Percentiles rank a stretch among this genome's conserved stretches.
These are phyloP conservation scores for Aspergillus awamori DNA, from an alignment of 2,329 filamentous ascomycete species.

Conservation along the genomic window DNA sequence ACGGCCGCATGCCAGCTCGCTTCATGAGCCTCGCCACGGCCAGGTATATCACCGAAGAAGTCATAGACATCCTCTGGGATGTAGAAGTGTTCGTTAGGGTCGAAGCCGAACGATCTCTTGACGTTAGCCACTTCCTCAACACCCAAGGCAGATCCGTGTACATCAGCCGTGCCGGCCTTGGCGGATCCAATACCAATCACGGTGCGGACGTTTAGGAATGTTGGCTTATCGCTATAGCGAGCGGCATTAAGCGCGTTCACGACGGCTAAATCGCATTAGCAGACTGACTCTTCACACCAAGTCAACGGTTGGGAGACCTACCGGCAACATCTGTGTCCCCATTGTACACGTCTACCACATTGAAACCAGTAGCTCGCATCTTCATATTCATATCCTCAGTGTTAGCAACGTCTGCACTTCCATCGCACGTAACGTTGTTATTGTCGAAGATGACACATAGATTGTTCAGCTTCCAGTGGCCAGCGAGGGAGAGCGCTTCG, in stretches of 20 bases:
- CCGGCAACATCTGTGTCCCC: conserved; percentile 56
- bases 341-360: conserved; percentile 58
- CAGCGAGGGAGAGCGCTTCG: conserved; percentile 59
- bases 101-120: conserved; percentile 55
- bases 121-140: conserved; percentile 57
- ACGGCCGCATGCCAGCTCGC: conserved; percentile 54
- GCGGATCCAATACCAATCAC: conserved; percentile 57
- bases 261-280: too few relatives aligned
- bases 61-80: conserved; percentile 51
- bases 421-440: conserved; percentile 63
- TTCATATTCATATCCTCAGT: conserved; percentile 62
- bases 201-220: conserved; percentile 61
- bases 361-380: conserved; percentile 60
- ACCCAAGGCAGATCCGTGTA: conserved; percentile 63
- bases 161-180: conserved; percentile 51
- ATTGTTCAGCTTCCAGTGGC: conserved; percentile 60
- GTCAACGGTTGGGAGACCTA: conserved; percentile 37
- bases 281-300: too few relatives aligned
- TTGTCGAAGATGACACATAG: conserved; percentile 63
- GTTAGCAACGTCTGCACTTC: conserved; percentile 57
- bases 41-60: conserved; percentile 56
- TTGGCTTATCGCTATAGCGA: conserved; percentile 49
- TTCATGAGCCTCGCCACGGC: conserved; percentile 52
- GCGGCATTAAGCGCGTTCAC: too few relatives aligned
- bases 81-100: conserved; percentile 53